A percentile compares a stretch with the other conserved stretches of the same genome.
phyloP scores from a whole-genome alignment of 495 filamentous ascomycete species.

The Penicillium pancosmium region DNA sequence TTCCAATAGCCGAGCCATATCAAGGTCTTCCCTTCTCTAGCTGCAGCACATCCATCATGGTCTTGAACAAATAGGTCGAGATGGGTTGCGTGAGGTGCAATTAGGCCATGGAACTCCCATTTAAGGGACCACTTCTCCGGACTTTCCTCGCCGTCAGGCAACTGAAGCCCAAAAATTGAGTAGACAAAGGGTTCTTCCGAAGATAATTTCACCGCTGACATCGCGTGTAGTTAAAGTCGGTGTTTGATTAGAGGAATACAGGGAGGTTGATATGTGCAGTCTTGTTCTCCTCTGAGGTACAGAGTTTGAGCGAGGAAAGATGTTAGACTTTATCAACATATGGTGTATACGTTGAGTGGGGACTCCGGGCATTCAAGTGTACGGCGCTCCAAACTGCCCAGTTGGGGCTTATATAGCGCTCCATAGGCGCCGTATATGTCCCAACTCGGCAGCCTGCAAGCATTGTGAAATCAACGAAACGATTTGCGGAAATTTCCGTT shows the following conservation, averaged over 20 bases:
- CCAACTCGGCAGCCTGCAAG: too few species aligned
- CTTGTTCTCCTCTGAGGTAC: too few species aligned
- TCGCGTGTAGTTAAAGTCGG: neutral
- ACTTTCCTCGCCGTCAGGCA: neutral
- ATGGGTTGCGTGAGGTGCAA: constrained; percentile 4
- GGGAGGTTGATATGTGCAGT: neutral
- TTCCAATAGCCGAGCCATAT: constrained; percentile 27
- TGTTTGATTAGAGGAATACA: neutral
- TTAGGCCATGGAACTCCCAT: constrained; percentile 8
- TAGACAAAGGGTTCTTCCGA: constrained; percentile 12
- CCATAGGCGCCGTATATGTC: too few species aligned
- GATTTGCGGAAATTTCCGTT: neutral
- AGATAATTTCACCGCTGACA: constrained; percentile 10
- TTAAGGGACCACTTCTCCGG: neutral
- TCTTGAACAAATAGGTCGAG: constrained; percentile 17
- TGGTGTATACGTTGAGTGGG: too few species aligned
- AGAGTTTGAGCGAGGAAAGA: too few species aligned
- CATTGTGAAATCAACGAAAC: neutral
- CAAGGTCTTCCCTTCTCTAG: constrained; percentile 5
- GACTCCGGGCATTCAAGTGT: too few species aligned
- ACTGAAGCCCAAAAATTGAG: constrained; percentile 24
- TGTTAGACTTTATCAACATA: too few species aligned
- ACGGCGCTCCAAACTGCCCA: too few species aligned
- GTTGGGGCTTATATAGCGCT: too few species aligned
- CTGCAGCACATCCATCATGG: neutral